These are phyloP conservation scores for Amphichorda felina DNA, from an alignment of 2,329 filamentous ascomycete genomes.

Conservation along the genomic window DNA sequence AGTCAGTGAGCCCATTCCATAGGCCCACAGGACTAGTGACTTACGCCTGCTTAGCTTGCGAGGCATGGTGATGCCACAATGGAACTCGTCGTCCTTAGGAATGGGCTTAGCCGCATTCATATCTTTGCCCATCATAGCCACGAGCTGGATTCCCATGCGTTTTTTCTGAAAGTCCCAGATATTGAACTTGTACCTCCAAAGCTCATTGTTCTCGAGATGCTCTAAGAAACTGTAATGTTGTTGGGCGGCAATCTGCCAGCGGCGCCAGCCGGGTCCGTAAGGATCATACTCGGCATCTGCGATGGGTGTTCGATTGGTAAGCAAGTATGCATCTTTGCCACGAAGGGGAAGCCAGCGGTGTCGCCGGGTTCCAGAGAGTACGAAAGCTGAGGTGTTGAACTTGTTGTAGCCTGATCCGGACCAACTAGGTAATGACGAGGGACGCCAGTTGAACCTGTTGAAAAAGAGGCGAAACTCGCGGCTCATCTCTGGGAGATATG, in stretches of 20 bases:
- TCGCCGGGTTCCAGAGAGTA: slow-evolving; percentile 20
- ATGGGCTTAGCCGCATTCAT: slow-evolving; percentile 34
- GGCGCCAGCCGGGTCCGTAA: slow-evolving; percentile 28
- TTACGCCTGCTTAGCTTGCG: slow-evolving; percentile 22
- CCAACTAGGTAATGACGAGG: slow-evolving; percentile 23
- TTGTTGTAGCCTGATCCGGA: slow-evolving; percentile 15
- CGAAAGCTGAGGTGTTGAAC: slow-evolving; percentile 17
- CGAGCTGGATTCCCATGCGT: slow-evolving; percentile 40
- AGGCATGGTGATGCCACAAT: slow-evolving; percentile 26
- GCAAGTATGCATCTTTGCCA: slow-evolving; percentile 18
- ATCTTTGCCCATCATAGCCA: slow-evolving; percentile 39
- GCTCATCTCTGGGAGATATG: slow-evolving; percentile 37
- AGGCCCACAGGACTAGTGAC: too few species aligned
- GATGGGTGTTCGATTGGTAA: slow-evolving; percentile 31
- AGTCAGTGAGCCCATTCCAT: slow-evolving; percentile 9
- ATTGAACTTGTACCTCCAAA: slow-evolving; percentile 35
- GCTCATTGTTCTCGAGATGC: slow-evolving; percentile 32
- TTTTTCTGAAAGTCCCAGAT: slow-evolving; percentile 35
- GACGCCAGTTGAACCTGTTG: slow-evolving; percentile 21
- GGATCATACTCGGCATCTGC: slow-evolving; percentile 32
- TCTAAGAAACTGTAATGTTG: slow-evolving; percentile 35
- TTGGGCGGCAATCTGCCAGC: slow-evolving; percentile 39
- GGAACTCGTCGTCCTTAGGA: slow-evolving; percentile 30
- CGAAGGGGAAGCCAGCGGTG: slow-evolving; percentile 39
- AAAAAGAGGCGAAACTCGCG: slow-evolving; percentile 3